Conservation (phyloP, 768 basidiomycete species). For the Pleurotus pulmonarius region DNA sequence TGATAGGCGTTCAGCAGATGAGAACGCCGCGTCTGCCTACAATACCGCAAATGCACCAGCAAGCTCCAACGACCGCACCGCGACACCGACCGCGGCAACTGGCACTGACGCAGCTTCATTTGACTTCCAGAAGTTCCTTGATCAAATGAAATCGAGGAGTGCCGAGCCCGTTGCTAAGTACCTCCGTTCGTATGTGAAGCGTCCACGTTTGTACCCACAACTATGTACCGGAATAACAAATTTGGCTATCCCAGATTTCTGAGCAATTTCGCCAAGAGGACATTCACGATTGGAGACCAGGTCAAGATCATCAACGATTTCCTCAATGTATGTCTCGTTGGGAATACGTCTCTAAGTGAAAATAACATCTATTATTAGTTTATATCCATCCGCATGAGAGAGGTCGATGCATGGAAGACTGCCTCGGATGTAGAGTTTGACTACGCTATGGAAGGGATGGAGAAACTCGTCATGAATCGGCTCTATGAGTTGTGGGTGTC, state of each 20-base stretch:
- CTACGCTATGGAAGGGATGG: slow-evolving; percentile 97
- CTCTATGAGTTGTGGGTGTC: slow-evolving; percentile 86
- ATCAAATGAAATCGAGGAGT: slow-evolving; percentile 84
- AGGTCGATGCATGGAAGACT: slow-evolving; percentile 78
- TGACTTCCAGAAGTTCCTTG: slow-evolving; percentile 93
- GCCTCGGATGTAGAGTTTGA: slow-evolving; percentile 84
- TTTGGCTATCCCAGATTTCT: slow-evolving; percentile 59
- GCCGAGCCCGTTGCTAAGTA: slow-evolving; percentile 96
- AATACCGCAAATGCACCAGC: slow-evolving; percentile 1
- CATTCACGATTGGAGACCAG: slow-evolving; percentile 90
- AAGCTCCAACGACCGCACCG: slow-evolving; percentile 8
- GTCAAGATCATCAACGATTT: slow-evolving; percentile 96
- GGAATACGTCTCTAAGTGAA: too few species aligned
- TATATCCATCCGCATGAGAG: slow-evolving; percentile 84
- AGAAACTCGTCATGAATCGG: slow-evolving; percentile 99
- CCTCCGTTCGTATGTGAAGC: slow-evolving; percentile 77
- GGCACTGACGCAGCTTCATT: slow-evolving; percentile 44
- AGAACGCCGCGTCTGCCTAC: not conserved
- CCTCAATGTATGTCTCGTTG: slow-evolving; percentile 54
- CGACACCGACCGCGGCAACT: slow-evolving; percentile 17
- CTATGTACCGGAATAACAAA: not conserved
- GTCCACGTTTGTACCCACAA: not conserved
- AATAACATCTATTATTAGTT: slow-evolving; percentile 49
- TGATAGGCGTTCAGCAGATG: not conserved
- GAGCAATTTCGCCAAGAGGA: slow-evolving; percentile 88